Evolutionary conservation across 495 filamentous ascomycete genomes (phyloP).

Genomic region (Usnea hakonensis): DNA sequence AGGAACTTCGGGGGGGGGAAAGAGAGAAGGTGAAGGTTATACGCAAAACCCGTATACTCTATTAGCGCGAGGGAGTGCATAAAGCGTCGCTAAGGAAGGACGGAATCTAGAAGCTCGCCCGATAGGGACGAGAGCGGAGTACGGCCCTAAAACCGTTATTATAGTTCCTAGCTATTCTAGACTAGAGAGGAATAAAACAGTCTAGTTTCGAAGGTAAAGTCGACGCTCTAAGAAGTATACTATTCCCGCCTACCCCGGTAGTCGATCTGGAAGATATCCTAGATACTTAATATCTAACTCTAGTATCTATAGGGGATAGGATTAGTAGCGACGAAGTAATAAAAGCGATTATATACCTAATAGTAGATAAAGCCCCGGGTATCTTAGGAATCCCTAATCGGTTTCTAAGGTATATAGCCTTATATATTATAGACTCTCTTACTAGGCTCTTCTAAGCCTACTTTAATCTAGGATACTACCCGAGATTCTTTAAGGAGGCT

Average conservation of each 20-base stretch:
- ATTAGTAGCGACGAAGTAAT: conserved; percentile 22
- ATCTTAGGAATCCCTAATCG: conserved; percentile 23
- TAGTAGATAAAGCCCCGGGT: conserved; percentile 28
- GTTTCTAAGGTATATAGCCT: conserved; percentile 13
- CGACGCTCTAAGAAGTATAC: not conserved
- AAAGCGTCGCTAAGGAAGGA: not conserved
- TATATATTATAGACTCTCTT: conserved; percentile 6
- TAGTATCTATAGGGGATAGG: conserved; percentile 13
- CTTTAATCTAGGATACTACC: conserved; percentile 22
- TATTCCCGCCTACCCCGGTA: conserved; percentile 20
- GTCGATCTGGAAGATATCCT: conserved; percentile 27
- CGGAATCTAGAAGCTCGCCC: not conserved
- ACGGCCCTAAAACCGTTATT: not conserved
- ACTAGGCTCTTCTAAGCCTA: conserved; percentile 25
- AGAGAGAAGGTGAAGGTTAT: not conserved
- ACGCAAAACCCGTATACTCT: not conserved
- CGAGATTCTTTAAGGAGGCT: conserved; percentile 23
- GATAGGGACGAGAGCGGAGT: not conserved
- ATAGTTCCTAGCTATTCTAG: not conserved
- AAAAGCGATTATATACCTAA: conserved; percentile 16
- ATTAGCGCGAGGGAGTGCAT: not conserved
- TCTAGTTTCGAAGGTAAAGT: not conserved
- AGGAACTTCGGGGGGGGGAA: not conserved
- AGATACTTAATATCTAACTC: conserved; percentile 13
- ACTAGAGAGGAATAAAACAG: not conserved